Percentiles rank a stretch among this genome's conserved stretches.
These are phyloP conservation scores for Tanacetum coccineum DNA, from an alignment of 129 eudicot species.

Conservation along the genomic window DNA sequence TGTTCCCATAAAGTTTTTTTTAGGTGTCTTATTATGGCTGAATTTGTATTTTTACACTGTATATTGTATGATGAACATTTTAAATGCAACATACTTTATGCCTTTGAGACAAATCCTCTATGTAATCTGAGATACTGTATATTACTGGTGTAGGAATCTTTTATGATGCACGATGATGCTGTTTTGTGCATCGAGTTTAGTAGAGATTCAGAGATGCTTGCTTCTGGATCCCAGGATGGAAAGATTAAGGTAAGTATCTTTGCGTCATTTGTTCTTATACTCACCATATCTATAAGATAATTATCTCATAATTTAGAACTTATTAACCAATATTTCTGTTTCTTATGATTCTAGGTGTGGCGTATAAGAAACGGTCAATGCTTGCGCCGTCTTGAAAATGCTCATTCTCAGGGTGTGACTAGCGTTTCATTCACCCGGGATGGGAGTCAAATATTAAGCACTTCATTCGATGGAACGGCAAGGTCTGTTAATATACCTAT, in stretches of 20 bases:
- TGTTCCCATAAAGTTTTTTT: not conserved
- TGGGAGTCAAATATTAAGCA: slow-evolving; percentile 89
- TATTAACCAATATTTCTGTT: not conserved
- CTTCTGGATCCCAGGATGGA: slow-evolving; percentile 98
- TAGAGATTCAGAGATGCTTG: slow-evolving; percentile 97
- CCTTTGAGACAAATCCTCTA: not conserved
- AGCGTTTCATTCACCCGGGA: slow-evolving; percentile 88
- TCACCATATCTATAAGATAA: not conserved
- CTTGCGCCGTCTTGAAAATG: slow-evolving; percentile 90
- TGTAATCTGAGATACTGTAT: not conserved
- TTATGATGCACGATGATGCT: slow-evolving; percentile 99
- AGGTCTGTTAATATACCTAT: slow-evolving; percentile 41
- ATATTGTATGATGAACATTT: slow-evolving; percentile 50
- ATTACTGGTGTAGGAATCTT: slow-evolving; percentile 66
- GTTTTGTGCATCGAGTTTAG: slow-evolving; percentile 91
- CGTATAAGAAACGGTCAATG: slow-evolving; percentile 96
- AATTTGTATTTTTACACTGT: slow-evolving; percentile 10
- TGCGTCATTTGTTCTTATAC: slow-evolving; percentile 4
- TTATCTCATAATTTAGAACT: not conserved
- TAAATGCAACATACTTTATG: slow-evolving; percentile 7
- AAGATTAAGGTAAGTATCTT: slow-evolving; percentile 68
- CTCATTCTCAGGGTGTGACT: slow-evolving; percentile 93
- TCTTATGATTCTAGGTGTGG: slow-evolving; percentile 63
- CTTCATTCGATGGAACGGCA: slow-evolving; percentile 94
- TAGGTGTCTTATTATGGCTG: not conserved